Conservation (phyloP, 2,329 filamentous ascomycete species). For the Hansfordia pulvinata region DNA sequence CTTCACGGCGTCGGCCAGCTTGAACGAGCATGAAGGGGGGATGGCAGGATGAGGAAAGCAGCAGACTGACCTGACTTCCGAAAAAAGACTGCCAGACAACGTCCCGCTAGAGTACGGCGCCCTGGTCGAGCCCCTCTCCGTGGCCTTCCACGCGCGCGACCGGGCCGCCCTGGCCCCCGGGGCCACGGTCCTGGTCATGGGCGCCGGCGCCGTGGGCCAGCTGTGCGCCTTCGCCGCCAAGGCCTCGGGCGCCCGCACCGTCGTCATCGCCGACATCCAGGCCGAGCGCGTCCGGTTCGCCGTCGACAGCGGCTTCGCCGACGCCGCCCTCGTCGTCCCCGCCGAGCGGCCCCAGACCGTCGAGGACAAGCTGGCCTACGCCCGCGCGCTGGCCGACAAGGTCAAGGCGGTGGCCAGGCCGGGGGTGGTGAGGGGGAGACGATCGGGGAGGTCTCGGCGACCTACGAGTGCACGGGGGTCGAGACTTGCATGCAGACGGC, state of each 20-base stretch:
- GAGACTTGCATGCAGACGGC: conserved; percentile 62
- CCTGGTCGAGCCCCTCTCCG: conserved; percentile 44
- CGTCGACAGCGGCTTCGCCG: conserved; percentile 38
- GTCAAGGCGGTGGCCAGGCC: conserved; percentile 20
- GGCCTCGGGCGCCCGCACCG: conserved; percentile 25
- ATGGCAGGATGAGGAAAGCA: too few species aligned
- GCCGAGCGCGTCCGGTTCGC: conserved; percentile 44
- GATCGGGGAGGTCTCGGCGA: conserved; percentile 50
- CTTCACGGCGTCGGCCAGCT: too few species aligned
- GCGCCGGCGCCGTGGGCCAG: conserved; percentile 47
- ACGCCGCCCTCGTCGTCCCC: conserved; percentile 35
- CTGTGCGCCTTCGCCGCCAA: conserved; percentile 44
- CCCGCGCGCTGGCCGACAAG: conserved; percentile 31
- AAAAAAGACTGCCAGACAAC: conserved; percentile 27
- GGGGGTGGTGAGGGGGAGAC: conserved; percentile 25
- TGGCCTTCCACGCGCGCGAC: conserved; percentile 42
- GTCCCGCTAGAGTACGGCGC: conserved; percentile 39
- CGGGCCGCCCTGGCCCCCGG: conserved; percentile 27
- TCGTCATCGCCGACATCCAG: conserved; percentile 43
- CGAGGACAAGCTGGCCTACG: conserved; percentile 38
- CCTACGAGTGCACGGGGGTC: conserved; percentile 70
- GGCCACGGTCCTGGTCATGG: conserved; percentile 38
- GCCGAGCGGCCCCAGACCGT: conserved; percentile 30
- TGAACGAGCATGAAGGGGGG: too few species aligned
- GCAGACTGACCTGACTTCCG: background rate